A percentile compares a stretch with the other conserved stretches of the same genome.
These are phyloP conservation scores for Mimosa bimucronata DNA, from an alignment of 306 rosid genomes.

Conservation along the genomic window DNA sequence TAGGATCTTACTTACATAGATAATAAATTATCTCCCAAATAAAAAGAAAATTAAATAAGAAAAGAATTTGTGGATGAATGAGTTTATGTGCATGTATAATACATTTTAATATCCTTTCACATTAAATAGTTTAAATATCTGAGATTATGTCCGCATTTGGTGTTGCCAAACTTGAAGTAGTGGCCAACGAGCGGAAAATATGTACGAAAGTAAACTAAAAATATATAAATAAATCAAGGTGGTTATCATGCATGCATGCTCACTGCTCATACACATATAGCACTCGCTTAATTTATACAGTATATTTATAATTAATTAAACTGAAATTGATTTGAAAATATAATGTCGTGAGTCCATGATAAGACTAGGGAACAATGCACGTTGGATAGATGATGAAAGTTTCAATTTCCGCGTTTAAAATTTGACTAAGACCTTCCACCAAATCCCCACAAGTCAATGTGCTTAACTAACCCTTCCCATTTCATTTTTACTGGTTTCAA, in stretches of 20 bases:
- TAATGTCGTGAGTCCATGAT: neutral
- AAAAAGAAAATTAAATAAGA: neutral
- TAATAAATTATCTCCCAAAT: neutral
- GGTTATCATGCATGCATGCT: neutral
- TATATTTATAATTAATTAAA: neutral
- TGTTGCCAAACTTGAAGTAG: neutral
- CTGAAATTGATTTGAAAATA: neutral
- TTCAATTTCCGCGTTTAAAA: neutral
- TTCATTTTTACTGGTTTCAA: neutral
- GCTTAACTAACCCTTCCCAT: constrained; percentile 11
- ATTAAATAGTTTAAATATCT: neutral
- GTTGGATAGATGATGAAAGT: neutral
- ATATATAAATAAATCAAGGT: neutral
- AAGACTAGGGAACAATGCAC: constrained; percentile 7
- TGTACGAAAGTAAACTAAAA: neutral
- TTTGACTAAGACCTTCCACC: constrained; percentile 20
- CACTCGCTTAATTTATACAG: neutral
- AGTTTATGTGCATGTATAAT: no score
- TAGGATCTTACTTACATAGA: neutral
- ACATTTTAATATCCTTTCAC: neutral
- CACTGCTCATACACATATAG: neutral
- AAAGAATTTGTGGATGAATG: no score
- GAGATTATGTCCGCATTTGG: neutral
- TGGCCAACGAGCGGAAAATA: neutral
- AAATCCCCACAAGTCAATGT: constrained; percentile 10